Evolutionary conservation across 1,284 basidiomycete species (phyloP), one percentile per base, ranked within the genome.

Genomic region (Neolentinus lepideus): DNA sequence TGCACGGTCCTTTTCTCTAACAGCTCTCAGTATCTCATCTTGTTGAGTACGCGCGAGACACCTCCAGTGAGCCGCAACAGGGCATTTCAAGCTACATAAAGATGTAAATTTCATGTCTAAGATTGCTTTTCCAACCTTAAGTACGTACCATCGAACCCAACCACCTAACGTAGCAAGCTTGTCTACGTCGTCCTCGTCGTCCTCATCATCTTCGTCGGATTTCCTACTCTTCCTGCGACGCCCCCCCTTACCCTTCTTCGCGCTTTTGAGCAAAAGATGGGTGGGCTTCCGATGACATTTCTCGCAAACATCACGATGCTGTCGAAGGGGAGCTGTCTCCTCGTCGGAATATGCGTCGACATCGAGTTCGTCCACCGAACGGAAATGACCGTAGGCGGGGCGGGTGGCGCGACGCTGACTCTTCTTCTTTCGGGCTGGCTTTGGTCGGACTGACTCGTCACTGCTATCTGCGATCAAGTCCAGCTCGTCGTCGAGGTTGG

Each of bases 111-210:
- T 51, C 52, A 50, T 54, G 35, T 54, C 31, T 56, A 58, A 60
- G 57, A 2, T 53, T 22, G 25, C 50, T 31, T 14, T 22, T 22
- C 31, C 21, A 11, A 58, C 38, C n/a, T 31, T 51, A 26, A 35
- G n/a, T 58, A 45, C 80, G 56, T 66, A 90, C 88, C 92, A 94
- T 72, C 85, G 79, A 57, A 94, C 82, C 92, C 92, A 95, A 25
- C 92, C 92, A 22, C 89, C 88, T 45, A 90, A 71, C 3, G 66
- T 67, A n/a, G 66, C 69, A 4, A 83, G 69, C 50, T 73, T 72
- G 54, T 84, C 81, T 47, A 83, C 79, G 25, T 81, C 79, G 24
- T 80, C 78, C n/a, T 78, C 69, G 50, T 73, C 72, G 54, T 84
- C 81, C 48, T 83, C 79, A 24, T 81, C 79, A 25, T 80, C 78